These are phyloP conservation scores for Barbarea vulgaris DNA, from an alignment of 345 rosid species.

Conservation along the genomic window DNA sequence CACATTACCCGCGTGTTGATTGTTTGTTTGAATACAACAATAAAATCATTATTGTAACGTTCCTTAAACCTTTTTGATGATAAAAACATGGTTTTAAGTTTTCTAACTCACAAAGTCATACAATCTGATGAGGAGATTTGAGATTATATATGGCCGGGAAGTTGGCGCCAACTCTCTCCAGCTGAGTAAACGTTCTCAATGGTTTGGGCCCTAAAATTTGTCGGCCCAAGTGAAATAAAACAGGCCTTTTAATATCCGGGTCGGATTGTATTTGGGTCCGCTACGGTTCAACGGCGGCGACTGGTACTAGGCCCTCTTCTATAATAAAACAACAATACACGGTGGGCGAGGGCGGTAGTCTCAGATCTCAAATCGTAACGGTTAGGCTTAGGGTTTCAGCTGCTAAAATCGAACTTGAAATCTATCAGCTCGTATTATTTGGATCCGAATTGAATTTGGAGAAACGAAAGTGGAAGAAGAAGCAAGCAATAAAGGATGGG, in stretches of 20 bases:
- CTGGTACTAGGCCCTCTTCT: neutral
- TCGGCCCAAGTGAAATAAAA: neutral
- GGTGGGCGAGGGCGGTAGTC: slow-evolving; percentile 23
- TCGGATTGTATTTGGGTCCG: neutral
- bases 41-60: neutral
- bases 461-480: slow-evolving; percentile 23
- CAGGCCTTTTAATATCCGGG: slow-evolving; percentile 3
- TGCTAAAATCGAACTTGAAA: neutral
- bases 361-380: slow-evolving; percentile 17
- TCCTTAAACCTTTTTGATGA: neutral
- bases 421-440: neutral
- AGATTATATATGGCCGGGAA: neutral
- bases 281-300: slow-evolving; percentile 26
- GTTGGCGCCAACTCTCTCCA: slow-evolving; percentile 12
- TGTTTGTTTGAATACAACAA: neutral
- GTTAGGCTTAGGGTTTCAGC: neutral
- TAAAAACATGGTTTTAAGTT: neutral
- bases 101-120: neutral
- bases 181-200: neutral
- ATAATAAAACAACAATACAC: slow-evolving; percentile 5
- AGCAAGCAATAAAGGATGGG: slow-evolving; percentile 66
- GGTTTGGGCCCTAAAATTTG: neutral
- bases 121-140: neutral
- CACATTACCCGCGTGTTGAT: neutral
- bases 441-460: neutral